Conservation (phyloP, 106 monocot genomes). For the Alisma plantagoaquatica region DNA sequence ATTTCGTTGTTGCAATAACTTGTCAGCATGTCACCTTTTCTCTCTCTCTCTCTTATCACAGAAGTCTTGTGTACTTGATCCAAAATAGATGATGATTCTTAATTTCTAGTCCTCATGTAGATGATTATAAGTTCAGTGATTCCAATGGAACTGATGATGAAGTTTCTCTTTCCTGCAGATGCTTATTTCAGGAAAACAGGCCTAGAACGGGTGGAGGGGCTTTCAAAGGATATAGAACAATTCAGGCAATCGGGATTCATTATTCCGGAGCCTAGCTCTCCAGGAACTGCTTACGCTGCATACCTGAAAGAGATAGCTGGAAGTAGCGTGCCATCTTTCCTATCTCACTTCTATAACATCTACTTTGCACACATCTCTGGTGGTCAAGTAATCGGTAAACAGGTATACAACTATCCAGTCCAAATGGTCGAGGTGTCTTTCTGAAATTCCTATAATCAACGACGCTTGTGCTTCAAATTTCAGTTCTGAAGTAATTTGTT, state of each 20-base stretch:
- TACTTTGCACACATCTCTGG: conserved; percentile 82
- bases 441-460: too few species aligned
- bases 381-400: conserved; percentile 62
- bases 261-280: conserved; percentile 60
- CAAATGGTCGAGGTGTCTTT: neutral
- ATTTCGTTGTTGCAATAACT: too few species aligned
- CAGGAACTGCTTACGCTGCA: conserved; percentile 55
- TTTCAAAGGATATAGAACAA: conserved; percentile 66
- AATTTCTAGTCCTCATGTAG: too few species aligned
- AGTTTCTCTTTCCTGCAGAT: conserved; percentile 32
- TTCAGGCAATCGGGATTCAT: conserved; percentile 38
- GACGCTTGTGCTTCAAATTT: too few species aligned
- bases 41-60: too few species aligned
- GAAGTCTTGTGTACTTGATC: too few species aligned
- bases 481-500: too few species aligned
- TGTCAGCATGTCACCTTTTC: too few species aligned
- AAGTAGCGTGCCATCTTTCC: conserved; percentile 69
- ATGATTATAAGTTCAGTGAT: too few species aligned
- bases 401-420: conserved; percentile 35
- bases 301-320: conserved; percentile 68
- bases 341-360: conserved; percentile 89
- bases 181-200: conserved; percentile 81
- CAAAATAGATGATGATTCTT: too few species aligned
- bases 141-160: too few species aligned
- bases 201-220: conserved; percentile 53